Evolutionary conservation across 2,329 filamentous ascomycete genomes (phyloP).

Genomic region (Mycogone perniciosa): DNA sequence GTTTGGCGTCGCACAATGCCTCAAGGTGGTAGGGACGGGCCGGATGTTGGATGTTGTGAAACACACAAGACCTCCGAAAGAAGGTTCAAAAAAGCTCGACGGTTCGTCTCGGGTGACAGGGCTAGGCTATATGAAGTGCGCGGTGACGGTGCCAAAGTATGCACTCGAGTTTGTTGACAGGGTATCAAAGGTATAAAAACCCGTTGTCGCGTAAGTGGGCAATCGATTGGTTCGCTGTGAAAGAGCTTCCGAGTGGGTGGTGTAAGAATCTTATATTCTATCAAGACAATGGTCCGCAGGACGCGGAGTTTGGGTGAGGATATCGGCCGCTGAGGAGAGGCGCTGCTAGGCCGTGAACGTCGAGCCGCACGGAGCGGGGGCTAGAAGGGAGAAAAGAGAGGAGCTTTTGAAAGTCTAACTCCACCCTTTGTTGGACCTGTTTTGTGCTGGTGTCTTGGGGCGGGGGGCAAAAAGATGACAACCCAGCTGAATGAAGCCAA

Average conservation of each 20-base stretch:
- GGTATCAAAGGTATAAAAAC: too few species aligned
- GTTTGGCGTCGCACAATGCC: neutral
- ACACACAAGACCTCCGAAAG: conserved; percentile 4
- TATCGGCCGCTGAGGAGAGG: conserved; percentile 8
- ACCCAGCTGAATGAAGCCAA: neutral
- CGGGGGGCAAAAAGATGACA: neutral
- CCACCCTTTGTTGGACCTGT: neutral
- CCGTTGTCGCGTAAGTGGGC: too few species aligned
- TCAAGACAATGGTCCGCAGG: neutral
- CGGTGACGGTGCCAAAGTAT: too few species aligned
- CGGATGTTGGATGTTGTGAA: conserved; percentile 3
- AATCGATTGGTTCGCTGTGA: too few species aligned
- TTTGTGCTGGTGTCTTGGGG: neutral
- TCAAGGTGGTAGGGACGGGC: conserved; percentile 1
- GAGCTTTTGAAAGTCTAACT: neutral
- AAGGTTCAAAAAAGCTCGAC: conserved; percentile 1
- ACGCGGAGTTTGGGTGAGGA: conserved; percentile 8
- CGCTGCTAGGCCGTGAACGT: conserved; percentile 11
- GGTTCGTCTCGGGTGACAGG: conserved; percentile 3
- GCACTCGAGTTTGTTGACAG: too few species aligned
- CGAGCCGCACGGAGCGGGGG: conserved; percentile 10
- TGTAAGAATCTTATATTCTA: conserved; percentile 10
- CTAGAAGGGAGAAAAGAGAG: conserved; percentile 5
- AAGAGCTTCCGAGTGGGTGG: conserved; percentile 4
- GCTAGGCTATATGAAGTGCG: too few species aligned